Evolutionary conservation across 1,284 basidiomycete genomes (phyloP).

Genomic region (Lentinus polychrous): DNA sequence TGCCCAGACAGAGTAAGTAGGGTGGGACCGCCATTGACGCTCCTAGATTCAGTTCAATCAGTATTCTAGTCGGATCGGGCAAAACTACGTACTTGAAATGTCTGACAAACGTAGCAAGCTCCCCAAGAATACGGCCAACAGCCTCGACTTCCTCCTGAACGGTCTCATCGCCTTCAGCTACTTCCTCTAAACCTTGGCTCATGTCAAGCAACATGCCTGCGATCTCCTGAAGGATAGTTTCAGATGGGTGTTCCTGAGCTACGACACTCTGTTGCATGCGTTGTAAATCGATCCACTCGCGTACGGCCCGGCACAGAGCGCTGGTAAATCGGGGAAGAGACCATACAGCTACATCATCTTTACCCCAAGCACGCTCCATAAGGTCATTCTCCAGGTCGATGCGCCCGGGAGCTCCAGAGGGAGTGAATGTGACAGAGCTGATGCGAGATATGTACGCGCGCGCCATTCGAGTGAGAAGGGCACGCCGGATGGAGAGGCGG

Average conservation of each 20-base stretch:
- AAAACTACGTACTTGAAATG: constrained; percentile 41
- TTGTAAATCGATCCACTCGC: constrained; percentile 45
- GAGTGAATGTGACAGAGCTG: constrained; percentile 44
- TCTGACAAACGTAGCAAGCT: constrained; percentile 49
- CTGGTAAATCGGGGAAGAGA: constrained; percentile 54
- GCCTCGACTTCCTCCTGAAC: constrained; percentile 62
- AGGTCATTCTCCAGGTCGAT: constrained; percentile 53
- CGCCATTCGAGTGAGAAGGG: constrained; percentile 53
- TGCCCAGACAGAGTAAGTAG: constrained; percentile 45
- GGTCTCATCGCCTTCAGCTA: constrained; percentile 43
- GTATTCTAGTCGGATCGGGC: background rate
- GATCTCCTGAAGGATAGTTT: constrained; percentile 60
- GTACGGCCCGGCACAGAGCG: constrained; percentile 43
- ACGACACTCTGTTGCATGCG: constrained; percentile 12
- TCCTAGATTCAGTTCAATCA: constrained; percentile 23
- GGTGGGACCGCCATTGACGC: constrained; percentile 42
- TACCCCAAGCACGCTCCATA: constrained; percentile 66
- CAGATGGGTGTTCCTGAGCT: constrained; percentile 28
- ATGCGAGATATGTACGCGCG: constrained; percentile 54
- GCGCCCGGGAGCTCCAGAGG: constrained; percentile 50
- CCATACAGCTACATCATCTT: constrained; percentile 53
- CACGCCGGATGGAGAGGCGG: constrained; percentile 55
- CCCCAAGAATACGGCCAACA: constrained; percentile 51
- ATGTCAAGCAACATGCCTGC: constrained; percentile 64
- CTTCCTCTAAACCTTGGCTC: constrained; percentile 60